Evolutionary conservation across 2,329 filamentous ascomycete genomes (phyloP).

Genomic region (Cladorrhinum sp.): DNA sequence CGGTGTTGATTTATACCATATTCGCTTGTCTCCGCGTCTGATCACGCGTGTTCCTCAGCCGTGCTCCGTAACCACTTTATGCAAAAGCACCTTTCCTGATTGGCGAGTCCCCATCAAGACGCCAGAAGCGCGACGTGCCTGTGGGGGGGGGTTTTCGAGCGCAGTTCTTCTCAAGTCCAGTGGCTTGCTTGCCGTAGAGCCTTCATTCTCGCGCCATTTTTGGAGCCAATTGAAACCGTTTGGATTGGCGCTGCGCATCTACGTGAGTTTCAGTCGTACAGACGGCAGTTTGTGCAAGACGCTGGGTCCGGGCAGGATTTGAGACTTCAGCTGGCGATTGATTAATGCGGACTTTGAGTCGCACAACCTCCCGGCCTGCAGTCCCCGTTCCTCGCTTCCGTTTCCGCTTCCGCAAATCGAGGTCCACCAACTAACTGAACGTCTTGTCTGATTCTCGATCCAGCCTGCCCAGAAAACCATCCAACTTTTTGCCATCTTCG

Average conservation of each 20-base stretch:
- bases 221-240: not conserved
- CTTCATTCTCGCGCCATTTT: not conserved
- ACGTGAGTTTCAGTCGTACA: not conserved
- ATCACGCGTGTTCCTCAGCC: not conserved
- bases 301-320: not conserved
- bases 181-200: not conserved
- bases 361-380: conserved; percentile 8
- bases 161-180: too few relatives aligned
- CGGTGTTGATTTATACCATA: not conserved
- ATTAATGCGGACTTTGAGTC: conserved; percentile 4
- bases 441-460: not conserved
- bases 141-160: not conserved
- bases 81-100: not conserved
- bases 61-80: not conserved
- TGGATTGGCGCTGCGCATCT: not conserved
- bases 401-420: not conserved
- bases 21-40: not conserved
- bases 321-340: conserved; percentile 1
- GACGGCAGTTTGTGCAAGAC: not conserved
- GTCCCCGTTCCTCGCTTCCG: conserved; percentile 7
- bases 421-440: conserved; percentile 7
- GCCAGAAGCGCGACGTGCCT: not conserved
- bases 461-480: not conserved
- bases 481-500: not conserved
- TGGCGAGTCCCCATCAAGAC: not conserved